Conservation (phyloP, 305 asterid genomes). For the Rubia tinctorum region DNA sequence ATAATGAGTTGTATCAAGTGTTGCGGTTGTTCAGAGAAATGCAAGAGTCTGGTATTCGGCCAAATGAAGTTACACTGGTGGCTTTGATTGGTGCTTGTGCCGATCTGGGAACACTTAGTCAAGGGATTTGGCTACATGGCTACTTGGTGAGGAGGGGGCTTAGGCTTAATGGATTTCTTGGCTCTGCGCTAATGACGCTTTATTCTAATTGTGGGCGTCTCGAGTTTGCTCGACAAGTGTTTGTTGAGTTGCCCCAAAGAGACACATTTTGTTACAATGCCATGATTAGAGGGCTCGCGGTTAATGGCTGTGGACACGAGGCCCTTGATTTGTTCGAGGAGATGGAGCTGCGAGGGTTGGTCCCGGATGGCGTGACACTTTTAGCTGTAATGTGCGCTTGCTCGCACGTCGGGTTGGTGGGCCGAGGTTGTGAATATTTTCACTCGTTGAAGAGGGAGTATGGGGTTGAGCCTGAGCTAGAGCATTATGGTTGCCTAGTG, state of each 20-base stretch:
- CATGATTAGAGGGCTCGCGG: constrained; percentile 68
- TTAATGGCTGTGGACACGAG: constrained; percentile 56
- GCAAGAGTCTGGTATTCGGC: constrained; percentile 44
- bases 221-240: constrained; percentile 42
- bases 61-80: constrained; percentile 53
- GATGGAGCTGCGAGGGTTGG: constrained; percentile 42
- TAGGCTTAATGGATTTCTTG: constrained; percentile 45
- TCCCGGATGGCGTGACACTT: constrained; percentile 60
- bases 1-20: constrained; percentile 40
- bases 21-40: constrained; percentile 47
- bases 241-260: constrained; percentile 37
- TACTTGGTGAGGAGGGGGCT: constrained; percentile 40
- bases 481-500: constrained; percentile 64
- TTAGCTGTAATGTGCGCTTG: constrained; percentile 61
- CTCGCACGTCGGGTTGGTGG: constrained; percentile 65
- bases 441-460: constrained; percentile 36
- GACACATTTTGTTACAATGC: constrained; percentile 67
- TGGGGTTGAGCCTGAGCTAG: constrained; percentile 50
- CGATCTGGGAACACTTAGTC: constrained; percentile 55
- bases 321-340: constrained; percentile 50
- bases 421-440: constrained; percentile 45
- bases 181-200: constrained; percentile 50
- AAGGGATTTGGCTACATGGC: constrained; percentile 63
- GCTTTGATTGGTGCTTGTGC: constrained; percentile 57
- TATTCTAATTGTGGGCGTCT: constrained; percentile 62